Conservation (phyloP, 2,329 filamentous ascomycete species). For the Pseudocercospora fijiensis region DNA sequence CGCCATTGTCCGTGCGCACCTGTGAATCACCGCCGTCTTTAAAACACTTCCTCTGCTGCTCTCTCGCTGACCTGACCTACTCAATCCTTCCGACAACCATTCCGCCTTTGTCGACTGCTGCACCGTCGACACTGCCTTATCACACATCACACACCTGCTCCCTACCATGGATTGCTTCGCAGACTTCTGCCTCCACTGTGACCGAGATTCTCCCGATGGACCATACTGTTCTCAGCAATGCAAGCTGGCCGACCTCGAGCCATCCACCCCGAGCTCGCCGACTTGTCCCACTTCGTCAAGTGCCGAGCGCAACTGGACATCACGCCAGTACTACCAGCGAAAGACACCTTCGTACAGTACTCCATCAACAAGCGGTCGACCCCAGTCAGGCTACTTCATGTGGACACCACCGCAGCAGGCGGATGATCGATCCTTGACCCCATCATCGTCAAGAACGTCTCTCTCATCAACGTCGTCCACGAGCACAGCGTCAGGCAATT, state of each 20-base stretch:
- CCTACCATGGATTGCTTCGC: slow-evolving; percentile 68
- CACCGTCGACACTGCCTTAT: not conserved
- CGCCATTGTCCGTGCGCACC: slow-evolving; percentile 28
- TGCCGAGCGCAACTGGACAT: slow-evolving; percentile 15
- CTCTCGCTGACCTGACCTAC: slow-evolving; percentile 3
- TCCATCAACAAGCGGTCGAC: slow-evolving; percentile 18
- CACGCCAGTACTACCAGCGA: slow-evolving; percentile 36
- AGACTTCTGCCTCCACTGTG: slow-evolving; percentile 92
- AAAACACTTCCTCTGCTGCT: slow-evolving; percentile 16
- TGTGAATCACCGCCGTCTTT: slow-evolving; percentile 21
- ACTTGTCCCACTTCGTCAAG: slow-evolving; percentile 34
- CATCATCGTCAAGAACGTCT: slow-evolving; percentile 79
- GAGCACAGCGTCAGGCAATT: slow-evolving; percentile 41
- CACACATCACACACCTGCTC: slow-evolving; percentile 1
- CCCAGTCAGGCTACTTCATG: slow-evolving; percentile 28
- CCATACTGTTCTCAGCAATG: slow-evolving; percentile 93
- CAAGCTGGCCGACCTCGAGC: slow-evolving; percentile 83
- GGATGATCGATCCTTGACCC: slow-evolving; percentile 45
- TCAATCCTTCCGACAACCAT: slow-evolving; percentile 11
- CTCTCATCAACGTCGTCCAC: slow-evolving; percentile 61
- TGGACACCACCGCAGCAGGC: slow-evolving; percentile 15
- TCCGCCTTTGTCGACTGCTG: not conserved
- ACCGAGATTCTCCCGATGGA: slow-evolving; percentile 78
- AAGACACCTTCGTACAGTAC: slow-evolving; percentile 17
- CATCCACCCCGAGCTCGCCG: slow-evolving; percentile 50